These are phyloP conservation scores for Solanum habrochaites DNA, from an alignment of 257 asterid genomes.

Conservation along the genomic window DNA sequence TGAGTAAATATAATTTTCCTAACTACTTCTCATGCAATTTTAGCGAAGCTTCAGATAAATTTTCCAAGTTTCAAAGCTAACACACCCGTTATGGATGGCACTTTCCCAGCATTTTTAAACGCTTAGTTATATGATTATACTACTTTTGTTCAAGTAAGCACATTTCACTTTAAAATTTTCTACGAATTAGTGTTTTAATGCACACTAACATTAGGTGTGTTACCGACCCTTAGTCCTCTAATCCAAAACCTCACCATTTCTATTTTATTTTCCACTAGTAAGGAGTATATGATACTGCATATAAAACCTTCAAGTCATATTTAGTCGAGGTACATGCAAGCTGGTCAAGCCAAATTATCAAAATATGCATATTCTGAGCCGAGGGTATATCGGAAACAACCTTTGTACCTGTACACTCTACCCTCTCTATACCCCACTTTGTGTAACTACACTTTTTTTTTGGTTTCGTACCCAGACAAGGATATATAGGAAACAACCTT, in stretches of 20 bases:
- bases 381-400: no score
- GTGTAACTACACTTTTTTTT: no score
- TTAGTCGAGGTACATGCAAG: not conserved
- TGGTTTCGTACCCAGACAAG: no score
- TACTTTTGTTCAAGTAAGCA: not conserved
- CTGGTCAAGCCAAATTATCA: not conserved
- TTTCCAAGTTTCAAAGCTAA: not conserved
- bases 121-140: not conserved
- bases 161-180: not conserved
- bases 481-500: not conserved
- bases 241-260: not conserved
- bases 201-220: not conserved
- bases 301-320: not conserved
- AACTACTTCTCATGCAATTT: not conserved
- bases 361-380: no score
- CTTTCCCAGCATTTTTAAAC: not conserved
- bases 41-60: not conserved
- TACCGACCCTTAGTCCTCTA: not conserved
- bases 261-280: not conserved
- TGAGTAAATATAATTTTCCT: not conserved
- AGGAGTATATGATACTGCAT: not conserved
- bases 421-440: no score
- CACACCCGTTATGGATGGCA: not conserved
- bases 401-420: no score
- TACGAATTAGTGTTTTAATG: not conserved